phyloP scores from a whole-genome alignment of 208 protist genomes.

The Sergeia podlipaevii region DNA sequence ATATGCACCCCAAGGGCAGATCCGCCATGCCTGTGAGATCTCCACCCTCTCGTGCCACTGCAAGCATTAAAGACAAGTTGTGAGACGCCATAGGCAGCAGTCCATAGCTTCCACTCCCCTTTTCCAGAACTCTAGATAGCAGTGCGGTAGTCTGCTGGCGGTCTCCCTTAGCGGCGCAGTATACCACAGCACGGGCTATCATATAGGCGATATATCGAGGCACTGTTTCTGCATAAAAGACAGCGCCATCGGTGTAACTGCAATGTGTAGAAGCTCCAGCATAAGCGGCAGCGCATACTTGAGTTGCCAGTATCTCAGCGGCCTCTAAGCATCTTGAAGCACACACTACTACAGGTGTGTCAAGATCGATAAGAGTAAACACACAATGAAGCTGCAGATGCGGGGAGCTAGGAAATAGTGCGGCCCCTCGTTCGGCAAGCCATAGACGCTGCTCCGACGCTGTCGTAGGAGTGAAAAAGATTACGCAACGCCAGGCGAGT shows the following conservation, averaged over 20 bases:
- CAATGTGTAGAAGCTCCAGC: background rate
- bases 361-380: constrained; percentile 16
- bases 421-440: constrained; percentile 51
- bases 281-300: constrained; percentile 36
- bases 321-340: constrained; percentile 34
- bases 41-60: constrained; percentile 33
- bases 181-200: constrained; percentile 35
- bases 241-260: background rate
- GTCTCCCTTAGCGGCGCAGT: constrained; percentile 16
- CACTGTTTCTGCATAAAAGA: constrained; percentile 26
- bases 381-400: constrained; percentile 53
- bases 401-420: constrained; percentile 57
- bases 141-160: constrained; percentile 5
- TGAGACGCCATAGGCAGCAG: constrained; percentile 62
- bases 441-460: constrained; percentile 41
- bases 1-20: constrained; percentile 66
- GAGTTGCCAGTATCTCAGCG: constrained; percentile 36
- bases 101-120: constrained; percentile 19
- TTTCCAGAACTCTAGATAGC: constrained; percentile 15
- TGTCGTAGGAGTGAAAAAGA: constrained; percentile 29
- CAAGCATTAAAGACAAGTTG: constrained; percentile 59
- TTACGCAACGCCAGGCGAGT: constrained; percentile 61
- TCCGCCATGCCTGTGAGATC: constrained; percentile 16
- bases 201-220: constrained; percentile 67
- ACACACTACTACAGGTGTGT: constrained; percentile 7